These are phyloP conservation scores for Anacardium occidentale DNA, from an alignment of 345 rosid genomes.

Conservation along the genomic window DNA sequence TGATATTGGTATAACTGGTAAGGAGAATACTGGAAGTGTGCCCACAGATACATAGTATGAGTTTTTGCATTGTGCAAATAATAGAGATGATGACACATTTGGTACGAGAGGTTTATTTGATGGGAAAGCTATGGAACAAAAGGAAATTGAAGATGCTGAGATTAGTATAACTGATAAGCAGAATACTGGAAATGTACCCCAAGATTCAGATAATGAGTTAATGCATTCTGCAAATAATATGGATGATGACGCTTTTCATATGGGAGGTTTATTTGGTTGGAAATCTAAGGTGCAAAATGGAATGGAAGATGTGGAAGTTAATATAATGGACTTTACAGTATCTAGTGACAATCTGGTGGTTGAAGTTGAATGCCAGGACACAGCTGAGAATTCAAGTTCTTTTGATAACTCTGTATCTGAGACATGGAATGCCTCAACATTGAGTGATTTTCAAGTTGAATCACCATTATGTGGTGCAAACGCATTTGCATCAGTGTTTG, in stretches of 20 bases:
- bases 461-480: slow-evolving; percentile 36
- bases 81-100: no score
- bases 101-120: slow-evolving; percentile 25
- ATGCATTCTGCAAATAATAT: slow-evolving; percentile 39
- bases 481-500: slow-evolving; percentile 24
- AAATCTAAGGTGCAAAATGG: slow-evolving; percentile 7
- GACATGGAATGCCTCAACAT: slow-evolving; percentile 30
- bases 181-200: slow-evolving; percentile 19
- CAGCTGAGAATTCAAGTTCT: slow-evolving; percentile 74
- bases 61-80: no score
- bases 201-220: slow-evolving; percentile 30
- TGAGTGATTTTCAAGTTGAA: slow-evolving; percentile 71
- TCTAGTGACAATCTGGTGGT: slow-evolving; percentile 10
- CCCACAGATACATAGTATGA: no score
- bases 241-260: slow-evolving; percentile 36
- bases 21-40: no score
- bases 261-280: slow-evolving; percentile 27
- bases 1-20: no score
- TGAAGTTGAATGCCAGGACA: slow-evolving; percentile 38
- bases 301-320: slow-evolving; percentile 46
- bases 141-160: slow-evolving; percentile 33
- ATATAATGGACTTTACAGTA: slow-evolving; percentile 40
- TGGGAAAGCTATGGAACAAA: slow-evolving; percentile 12
- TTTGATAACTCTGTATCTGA: slow-evolving; percentile 59
- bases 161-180: slow-evolving; percentile 37